These are phyloP conservation scores for Hansfordia pulvinata DNA, from an alignment of 2,329 filamentous ascomycete species.

Conservation along the genomic window DNA sequence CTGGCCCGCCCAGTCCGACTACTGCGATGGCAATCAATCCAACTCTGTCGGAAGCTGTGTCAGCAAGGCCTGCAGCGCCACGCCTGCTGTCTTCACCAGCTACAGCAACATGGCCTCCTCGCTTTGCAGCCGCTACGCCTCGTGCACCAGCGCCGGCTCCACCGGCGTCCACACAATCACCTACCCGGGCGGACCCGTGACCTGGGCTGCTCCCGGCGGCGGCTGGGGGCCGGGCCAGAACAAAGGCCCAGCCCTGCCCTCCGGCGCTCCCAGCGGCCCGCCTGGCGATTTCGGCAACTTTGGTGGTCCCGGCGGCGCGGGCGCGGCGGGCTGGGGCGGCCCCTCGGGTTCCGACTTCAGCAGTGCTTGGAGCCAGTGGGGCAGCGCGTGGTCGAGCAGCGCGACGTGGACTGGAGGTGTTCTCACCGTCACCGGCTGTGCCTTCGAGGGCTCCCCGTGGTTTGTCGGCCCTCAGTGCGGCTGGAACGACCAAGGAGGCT, in stretches of 20 bases:
- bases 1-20: slow-evolving; percentile 17
- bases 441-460: slow-evolving; percentile 25
- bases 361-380: slow-evolving; percentile 17
- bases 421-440: slow-evolving; percentile 27
- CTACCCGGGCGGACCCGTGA: slow-evolving; percentile 18
- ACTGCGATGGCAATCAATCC: slow-evolving; percentile 15
- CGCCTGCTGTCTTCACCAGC: slow-evolving; percentile 12
- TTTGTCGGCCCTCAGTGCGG: slow-evolving; percentile 22
- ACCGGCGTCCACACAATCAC: slow-evolving; percentile 25
- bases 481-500: slow-evolving; percentile 19
- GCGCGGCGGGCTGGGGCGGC: slow-evolving; percentile 3
- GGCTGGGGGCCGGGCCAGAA: slow-evolving; percentile 13
- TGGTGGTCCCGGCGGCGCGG: slow-evolving; percentile 2
- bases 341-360: slow-evolving; percentile 4
- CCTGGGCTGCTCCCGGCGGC: slow-evolving; percentile 18
- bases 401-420: slow-evolving; percentile 22
- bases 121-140: slow-evolving; percentile 24
- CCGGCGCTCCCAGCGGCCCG: slow-evolving; percentile 5
- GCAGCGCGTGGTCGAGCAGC: slow-evolving; percentile 13
- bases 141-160: slow-evolving; percentile 22
- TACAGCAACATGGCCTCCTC: slow-evolving; percentile 23
- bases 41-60: slow-evolving; percentile 15
- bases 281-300: slow-evolving; percentile 2
- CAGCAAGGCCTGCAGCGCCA: slow-evolving; percentile 11
- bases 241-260: too few relatives aligned